A percentile compares a stretch with the other conserved stretches of the same genome.
phyloP scores from a whole-genome alignment of 2,329 filamentous ascomycete species.

The Aspergillus ustus region DNA sequence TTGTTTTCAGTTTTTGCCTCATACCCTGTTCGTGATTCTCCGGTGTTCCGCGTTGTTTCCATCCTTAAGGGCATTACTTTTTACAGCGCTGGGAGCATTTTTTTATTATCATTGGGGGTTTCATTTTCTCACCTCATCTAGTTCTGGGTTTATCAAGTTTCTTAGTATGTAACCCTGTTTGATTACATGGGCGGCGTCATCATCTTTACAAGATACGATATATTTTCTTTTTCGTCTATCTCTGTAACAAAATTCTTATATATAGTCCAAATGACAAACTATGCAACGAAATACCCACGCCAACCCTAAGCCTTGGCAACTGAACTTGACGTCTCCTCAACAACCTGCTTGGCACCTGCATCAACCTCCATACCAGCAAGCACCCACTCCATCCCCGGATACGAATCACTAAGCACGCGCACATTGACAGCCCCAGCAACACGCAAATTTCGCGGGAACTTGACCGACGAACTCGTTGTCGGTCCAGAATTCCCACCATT shows the following conservation, averaged over 20 bases:
- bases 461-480: slow-evolving; percentile 36
- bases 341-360: slow-evolving; percentile 32
- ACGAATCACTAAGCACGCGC: slow-evolving; percentile 81
- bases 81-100: not conserved
- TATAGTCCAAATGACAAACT: not conserved
- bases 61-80: not conserved
- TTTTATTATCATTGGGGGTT: not conserved
- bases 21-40: not conserved
- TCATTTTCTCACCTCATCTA: not conserved
- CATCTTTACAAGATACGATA: not conserved
- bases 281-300: not conserved
- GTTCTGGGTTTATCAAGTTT: not conserved
- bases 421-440: slow-evolving; percentile 67
- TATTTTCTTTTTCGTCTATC: not conserved
- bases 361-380: slow-evolving; percentile 57
- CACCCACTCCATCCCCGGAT: slow-evolving; percentile 74
- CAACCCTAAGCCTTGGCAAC: not conserved
- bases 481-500: slow-evolving; percentile 21
- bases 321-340: slow-evolving; percentile 21
- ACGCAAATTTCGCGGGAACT: slow-evolving; percentile 33
- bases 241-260: not conserved
- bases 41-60: not conserved
- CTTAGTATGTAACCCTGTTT: not conserved
- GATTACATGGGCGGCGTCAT: not conserved
- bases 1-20: not conserved